These are phyloP conservation scores for Fusarium marasasianum DNA, from an alignment of 2,329 filamentous ascomycete species.

Conservation along the genomic window DNA sequence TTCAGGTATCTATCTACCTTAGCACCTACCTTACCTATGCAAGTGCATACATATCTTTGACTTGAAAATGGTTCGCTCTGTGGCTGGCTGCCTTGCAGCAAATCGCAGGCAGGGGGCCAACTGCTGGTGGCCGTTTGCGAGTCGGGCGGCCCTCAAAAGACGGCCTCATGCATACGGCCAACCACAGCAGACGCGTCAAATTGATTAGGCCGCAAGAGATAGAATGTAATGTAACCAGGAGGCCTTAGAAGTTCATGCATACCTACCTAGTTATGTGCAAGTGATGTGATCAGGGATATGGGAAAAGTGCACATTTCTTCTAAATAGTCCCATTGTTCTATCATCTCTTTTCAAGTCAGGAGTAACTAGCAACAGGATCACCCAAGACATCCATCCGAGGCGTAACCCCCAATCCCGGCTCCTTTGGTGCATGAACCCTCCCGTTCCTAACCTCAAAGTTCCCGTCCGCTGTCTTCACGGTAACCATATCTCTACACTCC, in stretches of 20 bases:
- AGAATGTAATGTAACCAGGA: not conserved
- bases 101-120: not conserved
- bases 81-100: not conserved
- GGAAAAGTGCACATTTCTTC: not conserved
- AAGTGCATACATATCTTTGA: not conserved
- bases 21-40: not conserved
- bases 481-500: slow-evolving; percentile 28
- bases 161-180: slow-evolving; percentile 8
- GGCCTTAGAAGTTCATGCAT: not conserved
- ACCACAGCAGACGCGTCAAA: not conserved
- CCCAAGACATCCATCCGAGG: slow-evolving; percentile 29
- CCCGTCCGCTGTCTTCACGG: slow-evolving; percentile 26
- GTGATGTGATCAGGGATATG: not conserved
- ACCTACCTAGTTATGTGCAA: not conserved
- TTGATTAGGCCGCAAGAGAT: not conserved
- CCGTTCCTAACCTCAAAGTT: slow-evolving; percentile 26
- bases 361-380: slow-evolving; percentile 27
- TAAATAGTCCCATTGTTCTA: not conserved
- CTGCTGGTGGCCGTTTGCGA: slow-evolving; percentile 4
- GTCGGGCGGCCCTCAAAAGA: not conserved
- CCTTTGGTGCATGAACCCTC: slow-evolving; percentile 15
- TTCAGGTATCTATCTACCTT: not conserved
- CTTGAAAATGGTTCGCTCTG: not conserved
- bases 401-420: slow-evolving; percentile 20
- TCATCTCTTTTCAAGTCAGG: not conserved